Base-by-base conservation (phyloP, 441 rosid species). In the Daphne laureola region DNA sequence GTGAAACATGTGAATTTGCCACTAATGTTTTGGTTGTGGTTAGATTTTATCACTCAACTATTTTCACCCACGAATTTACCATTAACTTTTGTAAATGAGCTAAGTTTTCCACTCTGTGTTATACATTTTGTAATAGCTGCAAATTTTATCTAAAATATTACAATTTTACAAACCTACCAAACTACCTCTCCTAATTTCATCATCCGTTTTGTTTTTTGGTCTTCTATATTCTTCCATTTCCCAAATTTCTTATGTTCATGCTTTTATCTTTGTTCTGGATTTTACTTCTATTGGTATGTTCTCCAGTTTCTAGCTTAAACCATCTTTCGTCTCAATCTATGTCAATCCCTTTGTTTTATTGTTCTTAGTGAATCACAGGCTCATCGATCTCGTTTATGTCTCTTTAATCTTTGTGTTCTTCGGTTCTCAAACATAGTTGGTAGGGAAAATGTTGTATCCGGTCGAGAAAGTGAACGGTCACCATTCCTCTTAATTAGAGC, bases 381-480 rank as follows among this genome's bases (percentile, higher is more conserved):
- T 41, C 1, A 0, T 63, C 51, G 1, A 14, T 23, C 14, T 59
- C 62, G 56, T 49, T 8, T 48, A 31, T 51, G 8, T 16, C 11
- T 49, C 14, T 27, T 9, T 8, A 3, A 13, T n/a, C n/a, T 26
- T 43, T 63, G 35, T 48, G 17, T 15, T 44, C 25, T 17, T 56
- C 49, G 70, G 65, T 62, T 62, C 47, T 15, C 49, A 14, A 23
- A 58, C 59, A 51, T 76, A 69, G 79, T 75, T 59, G 43, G 3
- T 38, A 1, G 12, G 46, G 14, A 51, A 66, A 70, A 78, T 78
- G 90, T 9, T 68, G 72, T 80, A 80, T 74, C 79, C 64, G 40
- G 55, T 66, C 50, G 79, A 73, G 0, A 50, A 65, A 66, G 96
- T 81, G 53, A 64, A 81, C 68, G 67, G 61, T 61, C 63, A 53